These are phyloP conservation scores for Pleoardoris graminearum DNA, from an alignment of 2,329 filamentous ascomycete genomes.

Conservation along the genomic window DNA sequence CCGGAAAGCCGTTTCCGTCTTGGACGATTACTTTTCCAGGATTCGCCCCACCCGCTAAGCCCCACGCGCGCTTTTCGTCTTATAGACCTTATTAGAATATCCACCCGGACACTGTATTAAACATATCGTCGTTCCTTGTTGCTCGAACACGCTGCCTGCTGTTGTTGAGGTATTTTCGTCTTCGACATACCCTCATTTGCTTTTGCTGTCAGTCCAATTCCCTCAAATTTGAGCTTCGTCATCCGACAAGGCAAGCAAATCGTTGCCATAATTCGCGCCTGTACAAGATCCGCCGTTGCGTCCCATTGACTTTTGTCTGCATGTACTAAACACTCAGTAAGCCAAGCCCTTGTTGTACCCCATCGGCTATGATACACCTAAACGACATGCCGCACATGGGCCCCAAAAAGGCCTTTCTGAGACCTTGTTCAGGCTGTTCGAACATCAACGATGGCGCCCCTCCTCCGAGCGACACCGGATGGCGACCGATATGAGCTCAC, in stretches of 20 bases:
- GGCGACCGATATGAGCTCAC: constrained; percentile 60
- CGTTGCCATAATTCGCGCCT: constrained; percentile 14
- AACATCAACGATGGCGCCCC: constrained; percentile 14
- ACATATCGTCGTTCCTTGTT: not conserved
- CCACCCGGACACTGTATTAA: not conserved
- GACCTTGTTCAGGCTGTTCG: constrained; percentile 11
- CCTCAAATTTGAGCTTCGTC: not conserved
- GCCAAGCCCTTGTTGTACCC: constrained; percentile 28
- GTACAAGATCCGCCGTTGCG: constrained; percentile 13
- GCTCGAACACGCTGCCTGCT: not conserved
- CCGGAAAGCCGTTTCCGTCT: constrained; percentile 38
- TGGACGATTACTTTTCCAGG: constrained; percentile 28
- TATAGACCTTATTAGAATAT: constrained; percentile 29
- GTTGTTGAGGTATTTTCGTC: not conserved
- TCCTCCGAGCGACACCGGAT: constrained; percentile 50
- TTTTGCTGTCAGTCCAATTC: constrained; percentile 3
- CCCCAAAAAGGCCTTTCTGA: constrained; percentile 19
- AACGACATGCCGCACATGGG: constrained; percentile 29
- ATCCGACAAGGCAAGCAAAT: constrained; percentile 7
- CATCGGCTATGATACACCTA: constrained; percentile 21
- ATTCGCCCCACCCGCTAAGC: constrained; percentile 41
- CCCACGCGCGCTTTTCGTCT: constrained; percentile 34
- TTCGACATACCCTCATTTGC: constrained; percentile 4
- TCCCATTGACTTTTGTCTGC: constrained; percentile 17
- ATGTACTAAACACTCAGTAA: constrained; percentile 33